Evolutionary conservation across 768 basidiomycete genomes (phyloP).

Genomic region (Suillus spraguei): DNA sequence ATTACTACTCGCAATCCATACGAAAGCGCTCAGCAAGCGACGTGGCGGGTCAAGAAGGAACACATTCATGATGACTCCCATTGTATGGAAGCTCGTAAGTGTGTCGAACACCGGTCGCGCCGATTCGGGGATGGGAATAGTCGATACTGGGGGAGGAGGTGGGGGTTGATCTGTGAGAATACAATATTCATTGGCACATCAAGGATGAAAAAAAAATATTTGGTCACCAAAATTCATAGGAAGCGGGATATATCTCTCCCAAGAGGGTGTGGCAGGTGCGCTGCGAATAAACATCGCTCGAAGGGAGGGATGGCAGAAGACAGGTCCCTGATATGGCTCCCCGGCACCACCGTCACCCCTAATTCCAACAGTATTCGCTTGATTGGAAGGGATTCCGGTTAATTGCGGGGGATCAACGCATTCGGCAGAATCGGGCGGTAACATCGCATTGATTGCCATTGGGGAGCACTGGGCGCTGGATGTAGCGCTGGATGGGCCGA

Average conservation of each 20-base stretch:
- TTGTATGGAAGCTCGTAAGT: slow-evolving; percentile 64
- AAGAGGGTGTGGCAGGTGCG: slow-evolving; percentile 9
- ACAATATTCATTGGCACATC: neutral
- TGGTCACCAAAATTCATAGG: slow-evolving; percentile 5
- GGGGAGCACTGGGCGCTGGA: slow-evolving; percentile 24
- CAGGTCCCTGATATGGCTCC: slow-evolving; percentile 6
- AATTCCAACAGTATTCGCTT: slow-evolving; percentile 8
- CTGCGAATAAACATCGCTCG: slow-evolving; percentile 8
- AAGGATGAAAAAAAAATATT: neutral
- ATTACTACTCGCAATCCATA: slow-evolving; percentile 57
- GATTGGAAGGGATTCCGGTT: slow-evolving; percentile 3
- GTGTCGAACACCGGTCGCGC: slow-evolving; percentile 53
- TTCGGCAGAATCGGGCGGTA: slow-evolving; percentile 25
- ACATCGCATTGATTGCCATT: slow-evolving; percentile 21
- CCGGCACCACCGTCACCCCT: slow-evolving; percentile 7
- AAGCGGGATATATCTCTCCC: slow-evolving; percentile 8
- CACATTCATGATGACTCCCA: slow-evolving; percentile 76
- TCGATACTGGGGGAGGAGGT: neutral
- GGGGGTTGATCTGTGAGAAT: slow-evolving; percentile 7
- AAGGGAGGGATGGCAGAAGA: slow-evolving; percentile 7
- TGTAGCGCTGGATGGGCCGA: slow-evolving; percentile 13
- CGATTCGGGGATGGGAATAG: slow-evolving; percentile 13
- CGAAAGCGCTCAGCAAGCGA: slow-evolving; percentile 64
- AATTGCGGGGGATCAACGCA: slow-evolving; percentile 20
- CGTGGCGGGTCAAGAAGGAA: slow-evolving; percentile 69